Conservation (phyloP, 257 asterid species). For the Pogostemon cablin region DNA sequence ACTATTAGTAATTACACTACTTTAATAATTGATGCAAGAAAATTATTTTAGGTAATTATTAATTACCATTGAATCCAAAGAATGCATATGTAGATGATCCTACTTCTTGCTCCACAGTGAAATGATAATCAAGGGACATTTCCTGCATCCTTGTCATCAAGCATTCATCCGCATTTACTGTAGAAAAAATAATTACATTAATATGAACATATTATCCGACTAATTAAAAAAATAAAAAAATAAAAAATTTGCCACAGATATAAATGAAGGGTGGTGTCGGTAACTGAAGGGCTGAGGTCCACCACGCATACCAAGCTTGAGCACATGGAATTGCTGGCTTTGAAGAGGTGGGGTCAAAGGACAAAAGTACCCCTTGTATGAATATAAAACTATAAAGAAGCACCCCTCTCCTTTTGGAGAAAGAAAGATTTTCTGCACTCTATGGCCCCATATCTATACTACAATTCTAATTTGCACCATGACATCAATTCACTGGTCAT, state of each 20-base stretch:
- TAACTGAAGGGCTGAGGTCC: conserved; percentile 42
- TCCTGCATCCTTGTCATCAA: conserved; percentile 99
- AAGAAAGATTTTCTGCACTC: conserved; percentile 34
- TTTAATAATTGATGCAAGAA: background rate
- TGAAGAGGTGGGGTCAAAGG: conserved; percentile 25
- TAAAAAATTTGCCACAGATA: conserved; percentile 13
- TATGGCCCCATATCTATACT: conserved; percentile 29
- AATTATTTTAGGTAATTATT: background rate
- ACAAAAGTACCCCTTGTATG: conserved; percentile 45
- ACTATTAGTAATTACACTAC: background rate
- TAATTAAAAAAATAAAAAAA: conserved; percentile 18
- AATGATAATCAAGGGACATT: conserved; percentile 95
- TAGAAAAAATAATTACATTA: conserved; percentile 7
- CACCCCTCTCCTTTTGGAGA: conserved; percentile 24
- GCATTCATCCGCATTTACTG: conserved; percentile 95
- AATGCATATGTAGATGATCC: conserved; percentile 92
- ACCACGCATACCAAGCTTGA: conserved; percentile 35
- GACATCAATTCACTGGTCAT: conserved; percentile 36
- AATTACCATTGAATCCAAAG: conserved; percentile 91
- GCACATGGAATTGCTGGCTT: conserved; percentile 54
- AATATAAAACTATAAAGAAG: conserved; percentile 13
- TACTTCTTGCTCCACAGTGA: conserved; percentile 95
- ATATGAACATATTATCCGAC: background rate
- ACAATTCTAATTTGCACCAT: conserved; percentile 27
- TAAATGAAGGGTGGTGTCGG: conserved; percentile 45